These are phyloP conservation scores for Podospora fimiseda DNA, from an alignment of 495 filamentous ascomycete genomes.

Conservation along the genomic window DNA sequence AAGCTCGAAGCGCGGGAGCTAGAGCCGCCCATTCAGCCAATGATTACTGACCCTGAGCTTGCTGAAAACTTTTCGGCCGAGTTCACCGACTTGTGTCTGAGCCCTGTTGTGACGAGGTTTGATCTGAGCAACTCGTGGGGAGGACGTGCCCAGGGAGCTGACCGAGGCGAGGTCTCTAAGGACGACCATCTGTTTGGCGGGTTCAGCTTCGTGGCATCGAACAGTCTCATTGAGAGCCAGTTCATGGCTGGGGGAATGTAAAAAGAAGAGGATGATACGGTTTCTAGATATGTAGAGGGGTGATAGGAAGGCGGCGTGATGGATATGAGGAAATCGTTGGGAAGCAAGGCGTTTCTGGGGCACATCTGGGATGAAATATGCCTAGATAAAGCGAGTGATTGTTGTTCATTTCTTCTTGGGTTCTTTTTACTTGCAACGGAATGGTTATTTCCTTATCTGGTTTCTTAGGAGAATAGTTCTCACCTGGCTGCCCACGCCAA, in stretches of 20 bases:
- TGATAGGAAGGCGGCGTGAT: neutral
- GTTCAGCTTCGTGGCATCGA: constrained; percentile 90
- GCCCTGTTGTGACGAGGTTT: constrained; percentile 53
- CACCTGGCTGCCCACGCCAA: no score
- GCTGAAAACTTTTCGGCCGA: constrained; percentile 90
- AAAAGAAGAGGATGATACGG: no score
- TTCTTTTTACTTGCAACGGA: no score
- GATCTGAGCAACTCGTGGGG: constrained; percentile 30
- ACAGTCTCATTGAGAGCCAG: constrained; percentile 67
- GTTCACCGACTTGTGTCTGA: constrained; percentile 79
- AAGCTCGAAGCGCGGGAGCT: constrained; percentile 70
- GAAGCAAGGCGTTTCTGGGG: no score
- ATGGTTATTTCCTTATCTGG: no score
- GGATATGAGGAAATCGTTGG: neutral
- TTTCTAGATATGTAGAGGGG: neutral
- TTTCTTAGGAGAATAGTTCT: no score
- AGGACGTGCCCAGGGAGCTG: constrained; percentile 16
- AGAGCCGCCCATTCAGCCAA: constrained; percentile 77
- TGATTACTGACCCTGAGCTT: constrained; percentile 89
- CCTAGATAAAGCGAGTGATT: no score
- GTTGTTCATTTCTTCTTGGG: no score
- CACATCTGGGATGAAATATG: no score
- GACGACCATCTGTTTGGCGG: constrained; percentile 76
- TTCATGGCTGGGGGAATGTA: constrained; percentile 14
- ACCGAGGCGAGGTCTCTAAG: constrained; percentile 31